A percentile compares a stretch with the other conserved stretches of the same genome.
Conservation (phyloP, 768 basidiomycete genomes). For the Coprinopsis cinerea region DNA sequence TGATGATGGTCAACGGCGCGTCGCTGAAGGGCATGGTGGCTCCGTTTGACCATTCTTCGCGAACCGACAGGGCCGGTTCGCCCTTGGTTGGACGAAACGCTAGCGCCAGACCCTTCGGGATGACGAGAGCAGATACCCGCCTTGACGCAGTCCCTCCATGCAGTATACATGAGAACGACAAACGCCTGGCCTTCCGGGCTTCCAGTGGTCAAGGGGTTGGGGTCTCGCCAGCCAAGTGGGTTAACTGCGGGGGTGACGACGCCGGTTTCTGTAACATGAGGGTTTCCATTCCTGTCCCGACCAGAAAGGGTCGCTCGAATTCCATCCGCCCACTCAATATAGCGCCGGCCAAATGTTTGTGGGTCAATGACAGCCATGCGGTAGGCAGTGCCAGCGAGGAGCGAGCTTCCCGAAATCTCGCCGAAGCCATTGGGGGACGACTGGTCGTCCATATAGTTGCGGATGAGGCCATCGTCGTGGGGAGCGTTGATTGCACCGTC, state of each 20-base stretch:
- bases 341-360: constrained; percentile 20
- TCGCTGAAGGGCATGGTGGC: neutral
- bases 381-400: constrained; percentile 35
- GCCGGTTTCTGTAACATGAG: constrained; percentile 25
- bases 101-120: neutral
- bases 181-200: constrained; percentile 39
- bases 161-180: constrained; percentile 34
- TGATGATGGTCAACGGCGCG: neutral
- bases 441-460: constrained; percentile 35
- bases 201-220: constrained; percentile 26
- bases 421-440: constrained; percentile 29
- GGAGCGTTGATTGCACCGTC: constrained; percentile 32
- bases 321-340: constrained; percentile 33
- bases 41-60: neutral
- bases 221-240: constrained; percentile 32
- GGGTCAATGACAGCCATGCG: constrained; percentile 34
- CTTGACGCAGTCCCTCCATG: constrained; percentile 35
- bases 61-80: too few relatives aligned
- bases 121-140: neutral
- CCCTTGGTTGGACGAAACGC: neutral
- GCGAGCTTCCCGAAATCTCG: constrained; percentile 36
- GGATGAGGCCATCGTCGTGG: constrained; percentile 28
- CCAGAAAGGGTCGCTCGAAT: constrained; percentile 18
- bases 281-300: constrained; percentile 19
- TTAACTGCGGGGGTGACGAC: constrained; percentile 33